Base-by-base conservation (phyloP, 176 grass and related monocot genomes). In the Ampelocalamus luodianensis region DNA sequence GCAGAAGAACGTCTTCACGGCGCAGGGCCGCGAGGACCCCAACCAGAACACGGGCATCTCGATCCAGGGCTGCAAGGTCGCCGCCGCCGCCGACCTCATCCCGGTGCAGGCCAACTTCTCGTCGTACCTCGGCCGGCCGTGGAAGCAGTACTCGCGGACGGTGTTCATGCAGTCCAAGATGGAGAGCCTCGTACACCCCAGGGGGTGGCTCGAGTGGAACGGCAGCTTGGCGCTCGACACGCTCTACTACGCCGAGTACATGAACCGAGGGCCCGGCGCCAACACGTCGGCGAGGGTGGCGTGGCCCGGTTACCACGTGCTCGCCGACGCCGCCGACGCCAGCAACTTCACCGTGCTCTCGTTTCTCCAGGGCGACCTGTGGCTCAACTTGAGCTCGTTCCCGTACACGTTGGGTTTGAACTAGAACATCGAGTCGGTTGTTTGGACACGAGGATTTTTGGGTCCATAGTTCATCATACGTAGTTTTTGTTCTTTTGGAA, bases 201-300 rank as follows among this genome's bases (percentile, higher is more conserved):
- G 68, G 0, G 95, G 95, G 0, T 95, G 95, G 95, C 81, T 91
- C 70, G 89, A 90, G 58, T 97, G 95, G 95, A 95, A 97, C 60
- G 87, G 79, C 16, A 83, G 1, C 32, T 95, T 97, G 66, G 92
- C 95, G 18, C 83, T 97, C 38, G 90, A 91, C 82, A 95, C 95
- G 58, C 87, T 97, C 32, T 97, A 97, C 89, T 97, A 97, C 39
- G 95, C 90, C 12, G 95, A 97, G 87, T 97, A 90, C 85, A 93
- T 90, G 89, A 97, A 97, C 83, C 71, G 38, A 0, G 92, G 95
- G 0, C 71, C 87, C 0, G 95, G 95, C 26, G 88, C 95, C 3
- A 24, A 93, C 60, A 93, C 89, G 13, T 79, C 91, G 0, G 70
- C 55, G 3, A 88, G 95, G 82, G 95, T 97, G 16, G 5, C 72